Evolutionary conservation across 2,329 filamentous ascomycete genomes (phyloP).

Genomic region (Fusarium nodosum): DNA sequence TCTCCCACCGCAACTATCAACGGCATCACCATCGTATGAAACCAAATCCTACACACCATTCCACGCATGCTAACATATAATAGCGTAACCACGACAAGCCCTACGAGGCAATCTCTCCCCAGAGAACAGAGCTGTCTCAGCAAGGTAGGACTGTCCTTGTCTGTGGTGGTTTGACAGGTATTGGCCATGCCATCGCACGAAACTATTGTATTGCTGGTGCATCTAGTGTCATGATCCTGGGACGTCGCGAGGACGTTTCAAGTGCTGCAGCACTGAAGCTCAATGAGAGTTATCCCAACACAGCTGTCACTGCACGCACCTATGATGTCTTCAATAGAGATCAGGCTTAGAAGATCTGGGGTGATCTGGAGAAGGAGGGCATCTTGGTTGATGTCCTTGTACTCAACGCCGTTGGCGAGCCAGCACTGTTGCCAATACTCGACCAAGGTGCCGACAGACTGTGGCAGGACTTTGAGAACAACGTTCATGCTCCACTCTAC

Average conservation of each 20-base stretch:
- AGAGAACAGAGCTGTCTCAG: constrained; percentile 57
- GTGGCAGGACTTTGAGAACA: constrained; percentile 45
- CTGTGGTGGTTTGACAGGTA: constrained; percentile 74
- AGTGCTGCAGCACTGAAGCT: constrained; percentile 22
- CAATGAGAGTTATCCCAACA: constrained; percentile 15
- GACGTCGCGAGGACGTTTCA: constrained; percentile 36
- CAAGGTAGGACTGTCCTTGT: constrained; percentile 70
- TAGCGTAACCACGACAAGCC: constrained; percentile 50
- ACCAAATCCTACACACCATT: not conserved
- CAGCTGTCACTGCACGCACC: not conserved
- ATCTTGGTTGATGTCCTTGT: constrained; percentile 29
- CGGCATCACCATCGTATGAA: constrained; percentile 15
- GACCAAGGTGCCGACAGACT: constrained; percentile 42
- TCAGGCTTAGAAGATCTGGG: constrained; percentile 23
- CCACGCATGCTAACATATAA: not conserved
- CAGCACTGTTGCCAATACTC: constrained; percentile 28
- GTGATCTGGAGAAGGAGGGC: constrained; percentile 13
- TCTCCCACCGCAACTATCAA: constrained; percentile 16
- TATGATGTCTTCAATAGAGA: constrained; percentile 23
- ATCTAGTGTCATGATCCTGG: constrained; percentile 56
- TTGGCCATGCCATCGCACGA: constrained; percentile 74
- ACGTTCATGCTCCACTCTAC: constrained; percentile 36
- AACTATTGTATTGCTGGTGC: constrained; percentile 63
- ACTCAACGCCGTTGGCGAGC: constrained; percentile 27
- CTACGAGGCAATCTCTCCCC: constrained; percentile 57